A percentile compares a stretch with the other conserved stretches of the same genome.
phyloP scores from a whole-genome alignment of 805 yeast species.

The Torulaspora quercuum region DNA sequence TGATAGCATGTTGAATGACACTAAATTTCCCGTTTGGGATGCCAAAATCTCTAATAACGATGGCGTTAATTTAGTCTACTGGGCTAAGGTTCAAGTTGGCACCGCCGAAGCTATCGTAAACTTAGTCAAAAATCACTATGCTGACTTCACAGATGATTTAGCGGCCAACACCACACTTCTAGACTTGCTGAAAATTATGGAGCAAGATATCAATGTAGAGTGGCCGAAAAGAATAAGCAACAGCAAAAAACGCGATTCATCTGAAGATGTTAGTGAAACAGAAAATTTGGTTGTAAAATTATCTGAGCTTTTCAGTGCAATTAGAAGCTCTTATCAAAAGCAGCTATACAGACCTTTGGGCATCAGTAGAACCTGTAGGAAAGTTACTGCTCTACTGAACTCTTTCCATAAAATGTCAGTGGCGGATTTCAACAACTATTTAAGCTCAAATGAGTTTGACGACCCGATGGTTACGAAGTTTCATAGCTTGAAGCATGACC shows the following conservation, averaged over 20 bases:
- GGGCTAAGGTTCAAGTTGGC: slow-evolving; percentile 77
- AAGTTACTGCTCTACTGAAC: slow-evolving; percentile 21
- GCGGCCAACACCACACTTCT: slow-evolving; percentile 56
- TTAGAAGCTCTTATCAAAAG: slow-evolving; percentile 67
- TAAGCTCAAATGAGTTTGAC: slow-evolving; percentile 23
- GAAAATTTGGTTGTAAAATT: slow-evolving; percentile 31
- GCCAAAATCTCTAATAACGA: slow-evolving; percentile 38
- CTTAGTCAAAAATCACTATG: slow-evolving; percentile 67
- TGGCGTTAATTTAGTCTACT: slow-evolving; percentile 59
- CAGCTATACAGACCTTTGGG: slow-evolving; percentile 61
- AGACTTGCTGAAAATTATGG: slow-evolving; percentile 62
- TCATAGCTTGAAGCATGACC: slow-evolving; percentile 15
- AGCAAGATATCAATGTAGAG: slow-evolving; percentile 54
- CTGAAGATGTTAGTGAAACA: slow-evolving; percentile 26
- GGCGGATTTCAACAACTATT: slow-evolving; percentile 16
- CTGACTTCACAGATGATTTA: slow-evolving; percentile 69
- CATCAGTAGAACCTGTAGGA: slow-evolving; percentile 24
- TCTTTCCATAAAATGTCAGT: slow-evolving; percentile 20
- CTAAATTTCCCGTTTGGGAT: slow-evolving; percentile 60
- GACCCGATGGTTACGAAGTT: slow-evolving; percentile 32
- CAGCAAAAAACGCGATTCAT: slow-evolving; percentile 23
- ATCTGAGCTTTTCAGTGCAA: slow-evolving; percentile 52
- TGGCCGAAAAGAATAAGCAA: slow-evolving; percentile 47
- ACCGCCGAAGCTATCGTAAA: slow-evolving; percentile 71
- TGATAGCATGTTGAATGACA: slow-evolving; percentile 33